Conservation (phyloP, 2,329 filamentous ascomycete species). For the Botrytis fragariae region DNA sequence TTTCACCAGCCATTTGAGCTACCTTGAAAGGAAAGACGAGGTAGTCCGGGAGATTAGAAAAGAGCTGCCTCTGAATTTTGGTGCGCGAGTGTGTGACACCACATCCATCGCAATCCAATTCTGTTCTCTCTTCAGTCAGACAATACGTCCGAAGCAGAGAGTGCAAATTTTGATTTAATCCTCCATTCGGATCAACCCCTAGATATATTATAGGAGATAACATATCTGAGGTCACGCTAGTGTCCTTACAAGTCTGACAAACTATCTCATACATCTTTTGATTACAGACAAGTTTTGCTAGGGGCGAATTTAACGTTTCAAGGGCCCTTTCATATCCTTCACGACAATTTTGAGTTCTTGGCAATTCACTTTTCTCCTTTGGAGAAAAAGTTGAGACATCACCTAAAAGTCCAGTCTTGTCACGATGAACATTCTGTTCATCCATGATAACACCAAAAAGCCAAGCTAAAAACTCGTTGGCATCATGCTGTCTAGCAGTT, state of each 20-base stretch:
- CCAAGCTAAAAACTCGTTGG: conserved; percentile 11
- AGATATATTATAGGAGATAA: background rate
- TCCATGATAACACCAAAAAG: conserved; percentile 3
- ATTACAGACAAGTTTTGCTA: background rate
- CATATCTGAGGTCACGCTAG: background rate
- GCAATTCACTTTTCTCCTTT: background rate
- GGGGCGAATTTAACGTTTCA: background rate
- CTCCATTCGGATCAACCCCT: background rate
- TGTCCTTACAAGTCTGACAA: background rate
- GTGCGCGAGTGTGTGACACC: background rate
- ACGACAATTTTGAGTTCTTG: conserved; percentile 12
- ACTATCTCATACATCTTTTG: background rate
- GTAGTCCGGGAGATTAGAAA: conserved; percentile 10
- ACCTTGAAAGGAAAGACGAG: conserved; percentile 3
- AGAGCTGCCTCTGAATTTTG: background rate
- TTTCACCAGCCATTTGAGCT: background rate
- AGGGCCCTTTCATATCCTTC: conserved; percentile 2
- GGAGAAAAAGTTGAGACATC: background rate
- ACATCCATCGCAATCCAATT: conserved; percentile 3
- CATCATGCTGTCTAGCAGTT: conserved; percentile 16
- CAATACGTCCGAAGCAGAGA: background rate
- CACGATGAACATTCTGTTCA: conserved; percentile 11
- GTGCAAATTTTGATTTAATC: background rate
- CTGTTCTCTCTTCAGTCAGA: background rate
- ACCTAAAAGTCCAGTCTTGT: background rate